These are phyloP conservation scores for Dactylellina leptospora DNA, from an alignment of 2,329 filamentous ascomycete species.

Conservation along the genomic window DNA sequence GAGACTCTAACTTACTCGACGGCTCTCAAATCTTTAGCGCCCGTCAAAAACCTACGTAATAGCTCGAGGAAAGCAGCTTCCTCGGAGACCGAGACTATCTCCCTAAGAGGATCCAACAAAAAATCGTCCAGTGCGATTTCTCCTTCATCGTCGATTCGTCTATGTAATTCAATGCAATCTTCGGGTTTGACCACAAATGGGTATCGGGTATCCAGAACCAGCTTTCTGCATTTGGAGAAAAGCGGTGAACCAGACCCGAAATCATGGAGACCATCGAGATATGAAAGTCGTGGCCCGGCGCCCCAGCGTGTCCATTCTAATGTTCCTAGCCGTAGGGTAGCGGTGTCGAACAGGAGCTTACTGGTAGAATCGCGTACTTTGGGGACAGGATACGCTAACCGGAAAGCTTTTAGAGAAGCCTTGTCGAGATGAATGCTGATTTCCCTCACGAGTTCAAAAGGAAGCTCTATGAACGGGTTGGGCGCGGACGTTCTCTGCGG, in stretches of 20 bases:
- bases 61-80: constrained; percentile 23
- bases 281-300: constrained; percentile 25
- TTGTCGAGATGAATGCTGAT: constrained; percentile 39
- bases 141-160: neutral
- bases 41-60: constrained; percentile 9
- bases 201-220: constrained; percentile 39
- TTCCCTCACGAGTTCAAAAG: constrained; percentile 42
- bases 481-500: neutral
- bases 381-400: constrained; percentile 29
- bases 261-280: constrained; percentile 7
- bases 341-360: constrained; percentile 28
- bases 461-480: constrained; percentile 15
- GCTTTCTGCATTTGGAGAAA: constrained; percentile 21
- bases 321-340: constrained; percentile 33
- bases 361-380: constrained; percentile 24
- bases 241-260: neutral
- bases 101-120: constrained; percentile 3
- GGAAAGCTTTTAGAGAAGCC: constrained; percentile 30
- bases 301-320: constrained; percentile 32
- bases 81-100: constrained; percentile 1
- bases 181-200: constrained; percentile 24
- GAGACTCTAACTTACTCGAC: constrained; percentile 24
- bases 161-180: constrained; percentile 1
- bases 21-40: constrained; percentile 2
- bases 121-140: constrained; percentile 10